Conservation (phyloP, 108 stramenopile genomes). For the Mediolabrus comicus region DNA sequence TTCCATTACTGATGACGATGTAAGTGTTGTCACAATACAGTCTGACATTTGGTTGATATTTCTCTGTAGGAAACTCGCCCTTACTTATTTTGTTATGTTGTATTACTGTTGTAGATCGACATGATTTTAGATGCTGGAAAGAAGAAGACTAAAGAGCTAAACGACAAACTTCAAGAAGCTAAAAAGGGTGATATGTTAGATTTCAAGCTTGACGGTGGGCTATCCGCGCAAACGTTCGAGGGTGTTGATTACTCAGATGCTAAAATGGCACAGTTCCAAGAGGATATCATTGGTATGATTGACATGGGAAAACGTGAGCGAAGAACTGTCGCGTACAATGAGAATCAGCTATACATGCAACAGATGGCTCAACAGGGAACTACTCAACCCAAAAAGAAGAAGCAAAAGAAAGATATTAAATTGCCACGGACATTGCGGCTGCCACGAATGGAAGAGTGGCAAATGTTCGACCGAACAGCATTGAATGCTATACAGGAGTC, state of each 20-base stretch:
- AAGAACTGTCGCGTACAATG: constrained; percentile 75
- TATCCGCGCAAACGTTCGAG: constrained; percentile 91
- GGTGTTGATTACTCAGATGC: constrained; percentile 93
- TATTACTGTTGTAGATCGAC: constrained; percentile 54
- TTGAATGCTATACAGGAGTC: constrained; percentile 81
- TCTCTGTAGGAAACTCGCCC: not conserved
- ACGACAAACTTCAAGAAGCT: constrained; percentile 92
- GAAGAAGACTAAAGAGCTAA: constrained; percentile 89
- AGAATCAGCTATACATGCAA: constrained; percentile 79
- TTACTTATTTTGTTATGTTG: not conserved
- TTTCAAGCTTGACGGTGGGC: constrained; percentile 93
- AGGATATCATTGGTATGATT: constrained; percentile 77
- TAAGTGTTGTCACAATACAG: constrained; percentile 23
- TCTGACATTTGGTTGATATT: not conserved
- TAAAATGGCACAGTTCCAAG: constrained; percentile 50
- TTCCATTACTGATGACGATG: constrained; percentile 93
- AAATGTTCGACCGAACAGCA: constrained; percentile 87
- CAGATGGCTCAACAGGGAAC: constrained; percentile 72
- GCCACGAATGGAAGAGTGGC: constrained; percentile 95
- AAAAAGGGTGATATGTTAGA: constrained; percentile 96
- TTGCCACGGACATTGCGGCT: constrained; percentile 91
- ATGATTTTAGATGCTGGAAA: constrained; percentile 82
- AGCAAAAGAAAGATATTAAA: constrained; percentile 62
- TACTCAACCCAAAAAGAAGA: constrained; percentile 53
- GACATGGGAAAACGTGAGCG: constrained; percentile 96